Evolutionary conservation across 2,329 filamentous ascomycete species (phyloP).

Genomic region (Sclerotinia borealis): DNA sequence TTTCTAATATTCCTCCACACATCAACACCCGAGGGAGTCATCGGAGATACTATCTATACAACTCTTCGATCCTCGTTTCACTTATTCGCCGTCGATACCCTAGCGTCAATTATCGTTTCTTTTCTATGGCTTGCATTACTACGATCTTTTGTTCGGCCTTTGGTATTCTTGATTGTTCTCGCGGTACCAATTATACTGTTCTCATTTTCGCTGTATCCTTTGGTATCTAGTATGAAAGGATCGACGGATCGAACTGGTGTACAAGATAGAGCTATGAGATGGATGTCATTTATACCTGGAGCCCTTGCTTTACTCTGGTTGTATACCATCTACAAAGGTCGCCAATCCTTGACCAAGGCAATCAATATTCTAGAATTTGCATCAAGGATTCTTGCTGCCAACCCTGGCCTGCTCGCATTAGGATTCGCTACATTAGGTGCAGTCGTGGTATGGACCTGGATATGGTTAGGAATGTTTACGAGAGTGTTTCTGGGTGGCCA

Average conservation of each 20-base stretch:
- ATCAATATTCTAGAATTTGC: constrained; percentile 89
- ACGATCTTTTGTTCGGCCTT: constrained; percentile 77
- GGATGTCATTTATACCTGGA: constrained; percentile 72
- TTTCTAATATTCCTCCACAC: constrained; percentile 89
- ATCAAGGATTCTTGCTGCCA: constrained; percentile 78
- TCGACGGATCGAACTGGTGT: constrained; percentile 64
- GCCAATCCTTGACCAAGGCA: constrained; percentile 73
- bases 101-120: constrained; percentile 84
- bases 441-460: constrained; percentile 87
- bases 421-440: constrained; percentile 70
- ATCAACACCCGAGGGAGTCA: constrained; percentile 58
- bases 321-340: constrained; percentile 74
- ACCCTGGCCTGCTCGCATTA: constrained; percentile 75
- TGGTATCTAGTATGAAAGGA: constrained; percentile 83
- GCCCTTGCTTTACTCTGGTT: constrained; percentile 71
- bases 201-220: constrained; percentile 85
- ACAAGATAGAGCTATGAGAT: constrained; percentile 89
- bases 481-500: constrained; percentile 91
- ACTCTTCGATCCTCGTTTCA: constrained; percentile 81
- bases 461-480: constrained; percentile 96
- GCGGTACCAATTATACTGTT: constrained; percentile 81
- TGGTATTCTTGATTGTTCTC: constrained; percentile 74
- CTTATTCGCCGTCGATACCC: constrained; percentile 82
- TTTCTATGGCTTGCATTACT: constrained; percentile 85
- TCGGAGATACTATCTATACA: constrained; percentile 92